A percentile compares a stretch with the other conserved stretches of the same genome.
Conservation (phyloP, 169 alveolate genomes). For the Perkinsus olseni region DNA sequence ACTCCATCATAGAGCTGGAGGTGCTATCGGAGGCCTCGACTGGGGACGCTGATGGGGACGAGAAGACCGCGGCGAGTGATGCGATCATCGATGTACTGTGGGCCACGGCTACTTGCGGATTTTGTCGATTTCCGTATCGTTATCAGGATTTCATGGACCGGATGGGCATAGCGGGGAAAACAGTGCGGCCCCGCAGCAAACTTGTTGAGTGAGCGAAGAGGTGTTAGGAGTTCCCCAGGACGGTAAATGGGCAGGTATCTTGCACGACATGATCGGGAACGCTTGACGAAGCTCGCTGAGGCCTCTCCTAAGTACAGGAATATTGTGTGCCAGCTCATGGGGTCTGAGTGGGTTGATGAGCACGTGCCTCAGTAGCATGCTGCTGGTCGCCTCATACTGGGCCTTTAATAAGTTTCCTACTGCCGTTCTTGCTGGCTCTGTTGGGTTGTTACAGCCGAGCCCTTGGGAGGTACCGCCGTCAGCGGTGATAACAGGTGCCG, state of each 20-base stretch:
- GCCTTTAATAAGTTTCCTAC: not conserved
- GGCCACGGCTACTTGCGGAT: too few relatives aligned
- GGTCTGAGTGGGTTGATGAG: not conserved
- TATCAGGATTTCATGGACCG: not conserved
- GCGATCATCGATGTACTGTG: not conserved
- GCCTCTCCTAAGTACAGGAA: not conserved
- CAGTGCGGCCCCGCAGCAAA: not conserved
- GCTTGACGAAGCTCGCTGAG: not conserved
- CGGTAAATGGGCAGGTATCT: not conserved
- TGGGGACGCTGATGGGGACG: not conserved
- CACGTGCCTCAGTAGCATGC: not conserved
- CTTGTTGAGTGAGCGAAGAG: not conserved
- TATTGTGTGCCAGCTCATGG: not conserved
- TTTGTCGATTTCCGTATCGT: not conserved
- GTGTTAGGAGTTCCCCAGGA: not conserved
- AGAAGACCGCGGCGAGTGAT: not conserved
- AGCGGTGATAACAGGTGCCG: too few relatives aligned
- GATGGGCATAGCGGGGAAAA: not conserved
- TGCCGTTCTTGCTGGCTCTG: not conserved
- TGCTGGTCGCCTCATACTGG: too few relatives aligned
- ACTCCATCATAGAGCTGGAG: not conserved
- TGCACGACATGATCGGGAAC: not conserved
- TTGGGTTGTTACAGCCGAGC: too few relatives aligned
- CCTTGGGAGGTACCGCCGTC: too few relatives aligned
- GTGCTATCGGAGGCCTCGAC: not conserved